Evolutionary conservation across 148 eudicot genomes (phyloP).

Genomic region (Vaccinium corymbosum): DNA sequence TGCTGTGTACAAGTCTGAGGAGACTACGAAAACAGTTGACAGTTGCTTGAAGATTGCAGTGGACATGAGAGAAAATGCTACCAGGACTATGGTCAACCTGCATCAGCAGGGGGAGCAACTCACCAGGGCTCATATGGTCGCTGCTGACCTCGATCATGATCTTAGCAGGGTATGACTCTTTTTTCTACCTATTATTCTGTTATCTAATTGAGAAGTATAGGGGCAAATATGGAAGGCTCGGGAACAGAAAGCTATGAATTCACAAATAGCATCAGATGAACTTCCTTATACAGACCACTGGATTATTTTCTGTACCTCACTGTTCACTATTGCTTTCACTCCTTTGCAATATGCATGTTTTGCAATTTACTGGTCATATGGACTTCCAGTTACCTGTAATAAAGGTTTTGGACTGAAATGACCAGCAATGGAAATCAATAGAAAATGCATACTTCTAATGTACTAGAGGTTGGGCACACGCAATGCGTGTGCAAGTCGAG

Average conservation of each 20-base stretch:
- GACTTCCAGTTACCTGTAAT: not conserved
- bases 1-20: constrained; percentile 79
- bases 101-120: constrained; percentile 98
- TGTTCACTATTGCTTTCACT: not conserved
- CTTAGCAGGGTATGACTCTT: constrained; percentile 68
- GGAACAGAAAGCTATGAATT: not conserved
- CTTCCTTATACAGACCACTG: not conserved
- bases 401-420: not conserved
- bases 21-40: constrained; percentile 73
- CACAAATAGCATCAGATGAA: not conserved
- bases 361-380: not conserved
- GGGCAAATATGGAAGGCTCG: not conserved
- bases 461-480: not conserved
- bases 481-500: too few relatives aligned
- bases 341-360: not conserved
- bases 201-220: constrained; percentile 3
- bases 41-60: constrained; percentile 77
- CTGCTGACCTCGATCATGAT: constrained; percentile 82
- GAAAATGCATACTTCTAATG: not conserved
- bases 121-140: constrained; percentile 64
- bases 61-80: constrained; percentile 81
- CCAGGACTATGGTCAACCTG: constrained; percentile 62
- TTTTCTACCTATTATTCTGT: not conserved
- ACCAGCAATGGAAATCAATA: not conserved
- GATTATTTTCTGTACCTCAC: not conserved